Evolutionary conservation across 176 grass and related monocot species (phyloP), one percentile per base, ranked within the genome.

Genomic region (Aegilops umbellulata): DNA sequence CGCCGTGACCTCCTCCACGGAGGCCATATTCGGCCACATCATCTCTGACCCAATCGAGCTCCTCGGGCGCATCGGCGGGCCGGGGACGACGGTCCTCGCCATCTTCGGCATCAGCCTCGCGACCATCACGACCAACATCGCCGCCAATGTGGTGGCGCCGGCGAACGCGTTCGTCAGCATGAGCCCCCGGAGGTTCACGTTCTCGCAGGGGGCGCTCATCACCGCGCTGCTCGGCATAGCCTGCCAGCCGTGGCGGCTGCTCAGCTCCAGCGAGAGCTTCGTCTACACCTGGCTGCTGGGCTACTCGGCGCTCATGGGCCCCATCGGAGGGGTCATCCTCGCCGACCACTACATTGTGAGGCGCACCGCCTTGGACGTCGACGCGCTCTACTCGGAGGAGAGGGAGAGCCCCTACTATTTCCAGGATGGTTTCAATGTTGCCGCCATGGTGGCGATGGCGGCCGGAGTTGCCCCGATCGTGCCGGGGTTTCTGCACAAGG

Each of bases 21-120:
- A 98, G 90, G 62, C 75, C 39, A 98, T 98, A 86, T 98, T 98
- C 62, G 96, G 93, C 6, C 90, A 84, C 65, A 83, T 98, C 69
- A 84, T 98, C 84, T 95, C 96, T 39, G 96, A 98, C 42, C 96
- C 93, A 0, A 98, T 98, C 34, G 88, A 94, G 20, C 93, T 98
- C 64, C 90, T 98, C 23, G 86, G 88, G 0, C 88, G 82, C 27
- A 98, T 98, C 2, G 93, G 96, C 13, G 96, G 96, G 7, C 90
- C 93, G 10, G 84, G 49, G 42, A 94, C 91, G 12, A 98, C 94
- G 32, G 49, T 92, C 2, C 19, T 95, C 2, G 88, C 96, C 79
- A 95, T 98, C 90, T 89, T 98, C 12, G 96, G 96, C 73, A 95
- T 98, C 83, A 91, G 92, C 86, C 92, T 98, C 69, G 96, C 96